phyloP scores from a whole-genome alignment of 2,329 filamentous ascomycete genomes.

The Aspergillus sp. region DNA sequence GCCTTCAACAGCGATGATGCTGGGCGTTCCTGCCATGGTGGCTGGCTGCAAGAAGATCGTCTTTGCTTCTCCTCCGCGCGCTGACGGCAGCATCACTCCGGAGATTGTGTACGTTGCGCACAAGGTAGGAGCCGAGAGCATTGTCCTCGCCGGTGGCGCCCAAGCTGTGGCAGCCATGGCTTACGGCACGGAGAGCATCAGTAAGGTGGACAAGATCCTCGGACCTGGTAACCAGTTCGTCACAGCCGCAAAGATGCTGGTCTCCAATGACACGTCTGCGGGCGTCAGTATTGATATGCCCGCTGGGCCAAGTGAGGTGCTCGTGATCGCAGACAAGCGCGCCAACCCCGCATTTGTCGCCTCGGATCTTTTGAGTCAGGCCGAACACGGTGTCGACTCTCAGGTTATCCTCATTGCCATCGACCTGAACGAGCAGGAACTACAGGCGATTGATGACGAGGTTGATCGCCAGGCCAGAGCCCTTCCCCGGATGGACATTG shows the following conservation, averaged over 20 bases:
- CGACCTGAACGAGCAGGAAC: conserved; percentile 71
- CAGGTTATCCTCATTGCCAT: conserved; percentile 92
- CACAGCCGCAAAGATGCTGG: conserved; percentile 97
- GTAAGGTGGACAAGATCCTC: conserved; percentile 98
- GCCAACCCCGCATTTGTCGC: conserved; percentile 94
- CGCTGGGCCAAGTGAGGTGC: conserved; percentile 91
- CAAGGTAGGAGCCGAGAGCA: conserved; percentile 94
- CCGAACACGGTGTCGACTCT: conserved; percentile 94
- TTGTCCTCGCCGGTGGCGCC: conserved; percentile 92
- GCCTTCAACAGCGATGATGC: conserved; percentile 95
- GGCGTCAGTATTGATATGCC: conserved; percentile 98
- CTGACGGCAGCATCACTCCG: conserved; percentile 88
- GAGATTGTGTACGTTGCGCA: conserved; percentile 98
- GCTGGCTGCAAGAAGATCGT: conserved; percentile 96
- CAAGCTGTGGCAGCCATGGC: conserved; percentile 97
- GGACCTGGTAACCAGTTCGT: conserved; percentile 98
- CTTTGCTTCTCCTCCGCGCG: conserved; percentile 84
- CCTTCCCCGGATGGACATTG: conserved; percentile 89
- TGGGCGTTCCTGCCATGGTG: conserved; percentile 96
- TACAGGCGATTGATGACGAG: conserved; percentile 87
- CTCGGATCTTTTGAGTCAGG: conserved; percentile 90
- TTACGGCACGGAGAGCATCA: conserved; percentile 92
- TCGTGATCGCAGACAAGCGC: conserved; percentile 89
- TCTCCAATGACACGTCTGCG: conserved; percentile 95
- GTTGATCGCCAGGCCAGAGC: conserved; percentile 84